phyloP scores from a whole-genome alignment of 2,329 filamentous ascomycete species.

The Penicillium sp. region DNA sequence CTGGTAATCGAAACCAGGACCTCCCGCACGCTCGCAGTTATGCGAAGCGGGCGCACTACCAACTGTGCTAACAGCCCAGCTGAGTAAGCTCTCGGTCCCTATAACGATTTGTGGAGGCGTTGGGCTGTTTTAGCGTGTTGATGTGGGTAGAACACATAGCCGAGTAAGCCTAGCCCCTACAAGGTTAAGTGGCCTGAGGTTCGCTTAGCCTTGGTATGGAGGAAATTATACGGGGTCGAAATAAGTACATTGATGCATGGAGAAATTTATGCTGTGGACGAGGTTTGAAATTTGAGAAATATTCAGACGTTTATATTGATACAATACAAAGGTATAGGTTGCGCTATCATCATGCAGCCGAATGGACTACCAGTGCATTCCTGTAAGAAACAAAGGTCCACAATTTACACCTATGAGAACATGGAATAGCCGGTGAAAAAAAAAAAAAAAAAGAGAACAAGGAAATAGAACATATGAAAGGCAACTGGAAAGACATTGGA shows the following conservation, averaged over 20 bases:
- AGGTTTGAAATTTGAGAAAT: not conserved
- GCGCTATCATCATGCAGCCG: constrained; percentile 13
- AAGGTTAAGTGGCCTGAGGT: not conserved
- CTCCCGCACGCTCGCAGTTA: constrained; percentile 34
- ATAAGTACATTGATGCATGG: not conserved
- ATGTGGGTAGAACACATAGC: constrained; percentile 19
- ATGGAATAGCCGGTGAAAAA: constrained; percentile 20
- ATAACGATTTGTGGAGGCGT: not conserved
- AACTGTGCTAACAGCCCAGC: constrained; percentile 12
- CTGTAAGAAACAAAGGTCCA: constrained; percentile 26
- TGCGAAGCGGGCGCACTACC: constrained; percentile 38
- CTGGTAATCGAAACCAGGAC: constrained; percentile 49
- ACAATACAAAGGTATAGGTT: constrained; percentile 6
- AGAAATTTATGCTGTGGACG: not conserved
- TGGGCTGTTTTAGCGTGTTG: not conserved
- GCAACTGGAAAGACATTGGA: constrained; percentile 24
- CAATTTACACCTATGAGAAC: constrained; percentile 32
- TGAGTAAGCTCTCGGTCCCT: not conserved
- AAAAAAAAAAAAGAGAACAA: constrained; percentile 11
- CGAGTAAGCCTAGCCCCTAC: constrained; percentile 5
- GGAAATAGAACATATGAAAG: constrained; percentile 17
- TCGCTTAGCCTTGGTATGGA: not conserved
- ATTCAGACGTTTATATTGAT: not conserved
- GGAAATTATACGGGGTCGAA: not conserved
- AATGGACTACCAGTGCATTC: constrained; percentile 26